These are phyloP conservation scores for Craterostigma plantagineum DNA, from an alignment of 257 asterid species.

Conservation along the genomic window DNA sequence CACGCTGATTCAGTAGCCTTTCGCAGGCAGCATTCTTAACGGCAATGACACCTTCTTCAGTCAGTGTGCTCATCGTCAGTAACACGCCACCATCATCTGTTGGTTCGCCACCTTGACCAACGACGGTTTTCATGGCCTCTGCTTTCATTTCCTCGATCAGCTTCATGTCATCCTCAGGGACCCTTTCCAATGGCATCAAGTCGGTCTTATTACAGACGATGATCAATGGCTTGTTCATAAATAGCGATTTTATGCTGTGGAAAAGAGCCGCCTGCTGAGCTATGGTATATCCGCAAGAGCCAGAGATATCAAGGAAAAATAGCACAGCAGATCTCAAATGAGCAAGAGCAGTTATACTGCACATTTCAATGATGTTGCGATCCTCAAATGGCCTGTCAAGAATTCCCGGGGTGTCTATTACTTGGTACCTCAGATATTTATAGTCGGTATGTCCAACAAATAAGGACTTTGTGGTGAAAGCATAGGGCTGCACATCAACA, in stretches of 20 bases:
- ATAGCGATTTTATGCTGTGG: constrained; percentile 85
- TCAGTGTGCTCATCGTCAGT: constrained; percentile 81
- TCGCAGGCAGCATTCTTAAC: constrained; percentile 94
- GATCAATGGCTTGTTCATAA: constrained; percentile 76
- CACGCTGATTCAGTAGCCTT: constrained; percentile 78
- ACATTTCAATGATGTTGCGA: constrained; percentile 94
- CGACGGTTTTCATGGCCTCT: constrained; percentile 82
- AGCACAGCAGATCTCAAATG: constrained; percentile 89
- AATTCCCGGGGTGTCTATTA: constrained; percentile 94
- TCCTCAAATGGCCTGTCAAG: constrained; percentile 95
- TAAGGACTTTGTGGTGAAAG: constrained; percentile 89
- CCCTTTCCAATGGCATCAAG: constrained; percentile 67
- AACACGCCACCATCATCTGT: constrained; percentile 48
- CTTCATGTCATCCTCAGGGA: constrained; percentile 71
- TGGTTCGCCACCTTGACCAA: too few relatives aligned
- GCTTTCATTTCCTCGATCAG: constrained; percentile 73
- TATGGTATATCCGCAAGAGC: constrained; percentile 89
- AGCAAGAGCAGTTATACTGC: constrained; percentile 94
- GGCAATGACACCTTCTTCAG: constrained; percentile 78
- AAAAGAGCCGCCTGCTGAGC: constrained; percentile 91
- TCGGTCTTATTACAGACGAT: constrained; percentile 91
- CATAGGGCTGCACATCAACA: constrained; percentile 92
- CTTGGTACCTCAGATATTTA: constrained; percentile 80
- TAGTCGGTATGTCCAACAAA: constrained; percentile 95
- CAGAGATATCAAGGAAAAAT: constrained; percentile 88